A percentile compares a stretch with the other conserved stretches of the same genome.
Evolutionary conservation across 768 basidiomycete species (phyloP).

Genomic region (Panaeolus cyanescens): DNA sequence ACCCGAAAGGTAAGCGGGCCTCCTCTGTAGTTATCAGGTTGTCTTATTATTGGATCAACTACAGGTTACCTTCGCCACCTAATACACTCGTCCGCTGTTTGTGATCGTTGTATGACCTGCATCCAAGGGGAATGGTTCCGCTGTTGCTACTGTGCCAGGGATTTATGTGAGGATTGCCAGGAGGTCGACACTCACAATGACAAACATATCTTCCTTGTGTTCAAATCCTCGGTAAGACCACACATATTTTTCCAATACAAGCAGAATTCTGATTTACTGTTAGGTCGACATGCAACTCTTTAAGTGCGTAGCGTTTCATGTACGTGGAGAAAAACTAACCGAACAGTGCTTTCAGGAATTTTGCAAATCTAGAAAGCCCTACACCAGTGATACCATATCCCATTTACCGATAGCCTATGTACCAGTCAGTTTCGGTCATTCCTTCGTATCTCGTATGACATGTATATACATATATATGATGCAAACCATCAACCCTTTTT

Average conservation of each 20-base stretch:
- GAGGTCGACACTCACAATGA: slow-evolving; percentile 78
- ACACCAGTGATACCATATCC: slow-evolving; percentile 65
- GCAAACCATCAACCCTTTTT: slow-evolving; percentile 54
- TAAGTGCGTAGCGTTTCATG: slow-evolving; percentile 44
- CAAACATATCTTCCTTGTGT: slow-evolving; percentile 83
- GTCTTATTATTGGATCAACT: slow-evolving; percentile 1
- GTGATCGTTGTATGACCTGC: slow-evolving; percentile 82
- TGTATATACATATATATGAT: slow-evolving; percentile 4
- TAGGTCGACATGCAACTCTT: slow-evolving; percentile 78
- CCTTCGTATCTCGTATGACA: background rate
- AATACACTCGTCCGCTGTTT: slow-evolving; percentile 68
- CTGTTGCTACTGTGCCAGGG: slow-evolving; percentile 85
- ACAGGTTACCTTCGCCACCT: slow-evolving; percentile 66
- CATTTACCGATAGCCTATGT: slow-evolving; percentile 53
- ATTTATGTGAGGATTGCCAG: slow-evolving; percentile 87
- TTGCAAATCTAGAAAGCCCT: slow-evolving; percentile 61
- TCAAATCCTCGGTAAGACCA: slow-evolving; percentile 74
- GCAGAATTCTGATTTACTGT: background rate
- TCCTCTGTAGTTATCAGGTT: background rate
- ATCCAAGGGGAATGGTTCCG: slow-evolving; percentile 91
- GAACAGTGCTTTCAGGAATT: slow-evolving; percentile 36
- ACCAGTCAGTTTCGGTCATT: slow-evolving; percentile 12
- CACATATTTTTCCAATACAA: background rate
- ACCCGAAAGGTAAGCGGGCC: slow-evolving; percentile 57
- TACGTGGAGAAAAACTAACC: slow-evolving; percentile 7